Base-by-base conservation (phyloP, 345 rosid species). In the Erysimum cheiranthoides region DNA sequence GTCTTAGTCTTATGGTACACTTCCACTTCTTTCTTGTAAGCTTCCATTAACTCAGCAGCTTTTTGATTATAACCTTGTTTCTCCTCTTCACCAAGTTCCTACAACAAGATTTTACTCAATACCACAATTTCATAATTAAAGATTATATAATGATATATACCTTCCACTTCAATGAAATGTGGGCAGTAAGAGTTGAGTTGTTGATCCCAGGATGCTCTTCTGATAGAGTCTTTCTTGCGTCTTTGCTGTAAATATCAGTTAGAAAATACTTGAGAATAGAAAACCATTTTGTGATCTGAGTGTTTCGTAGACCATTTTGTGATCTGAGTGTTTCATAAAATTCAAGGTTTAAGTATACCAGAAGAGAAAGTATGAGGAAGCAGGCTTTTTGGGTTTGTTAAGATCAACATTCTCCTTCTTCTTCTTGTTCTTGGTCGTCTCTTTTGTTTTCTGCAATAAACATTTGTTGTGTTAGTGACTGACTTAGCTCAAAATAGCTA, bases 161-260 rank as follows among this genome's bases (percentile, higher is more conserved):
- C 91, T 87, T 86, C 97, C 97, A 92, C 53, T 87, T 90, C 80
- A 93, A 84, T 46, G 96, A 87, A 66, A 93, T 82, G 62, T 87
- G 64, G 3, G 98, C 91, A 28, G 40, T 87, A 10, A 93, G 34
- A 30, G 96, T 89, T 5, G 91, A 80, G 75, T 83, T 87, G 81
- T 75, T 90, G 69, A 75, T 82, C 46, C 84, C 93, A 0, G 89
- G 90, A 35, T 85, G 70, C 65, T 82, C 96, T 71, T 88, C 79
- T 79, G 38, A 6, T 76, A 93, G 66, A 7, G n/a, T 63, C 73
- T 85, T 82, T 77, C 96, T 87, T 32, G 89, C 68, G 67, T 87
- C 98, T 74, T 84, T 89, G 86, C 94, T 88, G 88, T 61, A 36
- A 13, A 36, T 21, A 8, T 4, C 8, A 28, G 27, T 52, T 3